Conservation (phyloP, 495 filamentous ascomycete genomes). For the Penicillium robsamsonii region DNA sequence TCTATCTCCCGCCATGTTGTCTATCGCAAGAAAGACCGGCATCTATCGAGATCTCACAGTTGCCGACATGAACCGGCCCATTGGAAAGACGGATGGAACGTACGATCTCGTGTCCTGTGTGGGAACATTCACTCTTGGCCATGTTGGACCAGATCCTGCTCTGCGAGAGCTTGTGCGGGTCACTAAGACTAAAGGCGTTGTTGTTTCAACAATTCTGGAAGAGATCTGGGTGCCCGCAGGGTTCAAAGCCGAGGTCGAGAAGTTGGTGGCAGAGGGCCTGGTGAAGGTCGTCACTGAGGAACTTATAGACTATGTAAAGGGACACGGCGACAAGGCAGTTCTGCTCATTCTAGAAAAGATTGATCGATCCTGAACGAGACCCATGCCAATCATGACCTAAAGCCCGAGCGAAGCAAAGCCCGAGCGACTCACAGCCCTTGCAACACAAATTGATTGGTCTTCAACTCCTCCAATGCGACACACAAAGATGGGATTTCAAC, state of each 20-base stretch:
- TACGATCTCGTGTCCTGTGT: constrained; percentile 48
- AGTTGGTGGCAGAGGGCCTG: constrained; percentile 27
- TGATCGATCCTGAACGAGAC: constrained; percentile 18
- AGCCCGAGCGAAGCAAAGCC: constrained; percentile 7
- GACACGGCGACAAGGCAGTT: constrained; percentile 38
- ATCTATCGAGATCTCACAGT: constrained; percentile 38
- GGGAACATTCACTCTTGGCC: constrained; percentile 48
- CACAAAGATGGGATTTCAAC: constrained; percentile 1
- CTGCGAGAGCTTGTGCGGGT: constrained; percentile 42
- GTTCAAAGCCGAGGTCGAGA: constrained; percentile 40
- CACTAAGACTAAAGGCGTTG: constrained; percentile 33
- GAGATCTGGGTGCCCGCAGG: constrained; percentile 40
- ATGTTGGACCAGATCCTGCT: constrained; percentile 45
- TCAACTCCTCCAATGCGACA: constrained; percentile 12
- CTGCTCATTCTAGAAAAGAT: constrained; percentile 36
- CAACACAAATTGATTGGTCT: not conserved
- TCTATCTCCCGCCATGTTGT: constrained; percentile 43
- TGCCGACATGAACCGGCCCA: constrained; percentile 38
- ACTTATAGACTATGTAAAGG: constrained; percentile 39
- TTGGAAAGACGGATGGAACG: constrained; percentile 27
- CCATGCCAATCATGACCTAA: not conserved
- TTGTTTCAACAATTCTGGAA: constrained; percentile 46
- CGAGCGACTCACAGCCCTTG: not conserved
- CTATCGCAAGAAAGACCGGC: constrained; percentile 38
- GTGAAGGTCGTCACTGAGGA: constrained; percentile 34